A percentile compares a stretch with the other conserved stretches of the same genome.
Conservation (phyloP, 2,329 filamentous ascomycete species). For the Beauveria medogensis region DNA sequence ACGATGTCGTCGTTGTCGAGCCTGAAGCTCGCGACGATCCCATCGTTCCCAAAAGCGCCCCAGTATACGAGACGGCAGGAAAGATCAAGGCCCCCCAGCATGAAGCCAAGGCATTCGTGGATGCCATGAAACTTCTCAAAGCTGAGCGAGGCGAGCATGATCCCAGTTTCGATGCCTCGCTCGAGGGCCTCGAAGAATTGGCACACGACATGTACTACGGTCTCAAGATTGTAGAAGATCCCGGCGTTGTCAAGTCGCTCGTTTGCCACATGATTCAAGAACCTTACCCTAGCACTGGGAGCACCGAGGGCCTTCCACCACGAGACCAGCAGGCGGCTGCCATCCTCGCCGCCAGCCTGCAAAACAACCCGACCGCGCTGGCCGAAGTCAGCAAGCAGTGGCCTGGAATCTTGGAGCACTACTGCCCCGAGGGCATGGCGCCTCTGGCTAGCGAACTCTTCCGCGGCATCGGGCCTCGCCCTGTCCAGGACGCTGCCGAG, state of each 20-base stretch:
- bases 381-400: conserved; percentile 41
- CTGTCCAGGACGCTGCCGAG: conserved; percentile 7
- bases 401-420: conserved; percentile 30
- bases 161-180: conserved; percentile 37
- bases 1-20: conserved; percentile 48
- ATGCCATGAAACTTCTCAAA: conserved; percentile 43
- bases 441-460: conserved; percentile 33
- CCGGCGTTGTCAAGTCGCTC: conserved; percentile 43
- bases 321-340: conserved; percentile 46
- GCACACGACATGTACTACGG: conserved; percentile 65
- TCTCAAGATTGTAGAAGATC: conserved; percentile 50
- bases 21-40: conserved; percentile 28
- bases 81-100: conserved; percentile 44
- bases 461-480: conserved; percentile 28
- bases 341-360: conserved; percentile 49
- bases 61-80: conserved; percentile 48
- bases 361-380: conserved; percentile 58
- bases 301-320: conserved; percentile 18
- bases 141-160: conserved; percentile 26
- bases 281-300: conserved; percentile 8
- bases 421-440: conserved; percentile 25
- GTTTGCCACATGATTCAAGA: conserved; percentile 43
- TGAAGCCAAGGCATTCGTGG: conserved; percentile 26
- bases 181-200: conserved; percentile 53
- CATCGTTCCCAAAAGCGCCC: conserved; percentile 40